Percentiles rank a stretch among this genome's conserved stretches.
Evolutionary conservation across 306 rosid species (phyloP).

Genomic region (Trifolium pratense): DNA sequence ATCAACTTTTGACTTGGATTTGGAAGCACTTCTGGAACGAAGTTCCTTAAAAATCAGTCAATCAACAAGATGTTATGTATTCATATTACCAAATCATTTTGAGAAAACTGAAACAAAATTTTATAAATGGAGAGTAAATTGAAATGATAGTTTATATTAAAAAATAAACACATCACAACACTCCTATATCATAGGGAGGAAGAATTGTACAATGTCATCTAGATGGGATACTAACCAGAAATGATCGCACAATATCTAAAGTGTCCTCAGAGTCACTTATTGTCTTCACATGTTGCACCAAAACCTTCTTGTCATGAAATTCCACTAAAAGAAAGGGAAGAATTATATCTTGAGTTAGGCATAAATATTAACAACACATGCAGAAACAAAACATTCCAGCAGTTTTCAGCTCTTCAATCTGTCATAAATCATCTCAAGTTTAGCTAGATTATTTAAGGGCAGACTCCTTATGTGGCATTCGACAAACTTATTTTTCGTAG

Average conservation of each 20-base stretch:
- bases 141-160: neutral
- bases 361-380: slow-evolving; percentile 20
- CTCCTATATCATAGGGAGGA: slow-evolving; percentile 34
- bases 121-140: slow-evolving; percentile 3
- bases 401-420: slow-evolving; percentile 18
- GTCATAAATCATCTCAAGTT: slow-evolving; percentile 37
- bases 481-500: neutral
- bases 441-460: neutral
- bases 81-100: slow-evolving; percentile 10
- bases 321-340: slow-evolving; percentile 51
- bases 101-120: too few species aligned
- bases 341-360: slow-evolving; percentile 26
- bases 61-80: slow-evolving; percentile 19
- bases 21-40: slow-evolving; percentile 41
- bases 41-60: slow-evolving; percentile 60
- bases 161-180: slow-evolving; percentile 20
- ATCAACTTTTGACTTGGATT: slow-evolving; percentile 52
- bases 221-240: slow-evolving; percentile 60
- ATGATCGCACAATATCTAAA: slow-evolving; percentile 62
- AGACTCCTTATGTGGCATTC: slow-evolving; percentile 7
- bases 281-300: slow-evolving; percentile 85
- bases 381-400: slow-evolving; percentile 16
- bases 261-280: slow-evolving; percentile 59
- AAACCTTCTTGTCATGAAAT: slow-evolving; percentile 68
- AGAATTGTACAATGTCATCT: slow-evolving; percentile 3